phyloP scores from a whole-genome alignment of 2,329 filamentous ascomycete species.

The Ophiostoma himal-ulmi region DNA sequence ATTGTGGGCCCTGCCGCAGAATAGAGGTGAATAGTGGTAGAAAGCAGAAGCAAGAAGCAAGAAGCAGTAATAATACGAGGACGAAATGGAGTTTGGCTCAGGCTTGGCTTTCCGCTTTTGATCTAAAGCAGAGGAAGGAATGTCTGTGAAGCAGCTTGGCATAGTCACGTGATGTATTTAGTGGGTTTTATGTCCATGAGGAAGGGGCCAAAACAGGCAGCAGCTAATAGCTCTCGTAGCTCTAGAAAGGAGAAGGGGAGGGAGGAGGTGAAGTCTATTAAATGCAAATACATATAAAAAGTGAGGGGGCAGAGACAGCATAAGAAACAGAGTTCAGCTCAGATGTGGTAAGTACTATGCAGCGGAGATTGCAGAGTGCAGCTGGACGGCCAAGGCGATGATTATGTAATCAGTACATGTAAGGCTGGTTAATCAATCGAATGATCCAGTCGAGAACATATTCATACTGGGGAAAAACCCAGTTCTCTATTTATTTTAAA shows the following conservation, averaged over 20 bases:
- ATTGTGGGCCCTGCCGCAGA: not conserved
- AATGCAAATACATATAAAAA: not conserved
- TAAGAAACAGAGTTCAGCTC: not conserved
- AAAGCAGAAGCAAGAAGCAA: not conserved
- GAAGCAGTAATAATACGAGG: not conserved
- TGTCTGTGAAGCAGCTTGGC: not conserved
- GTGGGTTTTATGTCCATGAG: not conserved
- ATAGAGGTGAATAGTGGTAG: not conserved
- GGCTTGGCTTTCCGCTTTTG: not conserved
- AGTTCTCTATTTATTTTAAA: too few relatives aligned
- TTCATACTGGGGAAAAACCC: too few relatives aligned
- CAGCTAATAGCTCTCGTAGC: not conserved
- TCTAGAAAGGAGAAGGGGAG: not conserved
- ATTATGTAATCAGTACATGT: too few relatives aligned
- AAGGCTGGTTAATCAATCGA: not conserved
- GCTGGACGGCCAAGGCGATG: not conserved
- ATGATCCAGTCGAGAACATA: not conserved
- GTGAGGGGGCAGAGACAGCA: not conserved
- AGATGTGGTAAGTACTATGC: not conserved
- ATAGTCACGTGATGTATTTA: not conserved
- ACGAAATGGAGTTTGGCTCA: not conserved
- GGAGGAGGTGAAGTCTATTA: not conserved
- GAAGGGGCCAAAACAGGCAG: not conserved
- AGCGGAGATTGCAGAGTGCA: not conserved
- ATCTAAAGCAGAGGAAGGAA: not conserved